Evolutionary conservation across 371 early-diverging fungal species (phyloP).

Genomic region (Zychaea mexicana): DNA sequence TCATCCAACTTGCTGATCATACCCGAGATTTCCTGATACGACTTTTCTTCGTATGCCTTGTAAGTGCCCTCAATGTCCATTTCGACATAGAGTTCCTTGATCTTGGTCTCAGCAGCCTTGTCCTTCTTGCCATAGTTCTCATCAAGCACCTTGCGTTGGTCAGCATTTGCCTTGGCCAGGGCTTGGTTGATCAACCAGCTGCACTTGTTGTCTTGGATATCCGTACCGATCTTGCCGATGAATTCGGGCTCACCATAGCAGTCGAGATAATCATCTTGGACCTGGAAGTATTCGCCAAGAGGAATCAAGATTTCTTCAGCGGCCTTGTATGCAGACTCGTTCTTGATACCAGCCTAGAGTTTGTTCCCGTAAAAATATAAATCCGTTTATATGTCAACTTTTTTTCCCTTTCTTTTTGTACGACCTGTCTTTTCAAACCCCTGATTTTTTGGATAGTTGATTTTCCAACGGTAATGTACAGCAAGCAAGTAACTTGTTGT

Average conservation of each 20-base stretch:
- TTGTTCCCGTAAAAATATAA: background rate
- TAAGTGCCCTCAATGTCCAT: slow-evolving; percentile 79
- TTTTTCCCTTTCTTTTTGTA: background rate
- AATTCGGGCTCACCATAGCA: slow-evolving; percentile 89
- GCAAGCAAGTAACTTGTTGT: background rate
- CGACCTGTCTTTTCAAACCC: background rate
- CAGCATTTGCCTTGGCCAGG: slow-evolving; percentile 69
- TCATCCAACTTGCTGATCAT: slow-evolving; percentile 80
- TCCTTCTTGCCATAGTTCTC: slow-evolving; percentile 91
- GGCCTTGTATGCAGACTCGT: slow-evolving; percentile 75
- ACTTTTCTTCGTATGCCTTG: slow-evolving; percentile 85
- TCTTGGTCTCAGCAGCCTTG: slow-evolving; percentile 69
- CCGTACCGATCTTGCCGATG: slow-evolving; percentile 98
- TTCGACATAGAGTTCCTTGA: slow-evolving; percentile 85
- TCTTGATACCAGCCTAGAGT: slow-evolving; percentile 71
- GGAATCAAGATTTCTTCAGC: slow-evolving; percentile 88
- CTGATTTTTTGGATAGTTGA: background rate
- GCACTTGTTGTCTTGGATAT: slow-evolving; percentile 98
- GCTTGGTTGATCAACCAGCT: slow-evolving; percentile 97
- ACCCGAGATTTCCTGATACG: slow-evolving; percentile 67
- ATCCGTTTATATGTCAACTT: background rate
- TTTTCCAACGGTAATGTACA: no score
- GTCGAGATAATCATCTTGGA: slow-evolving; percentile 96
- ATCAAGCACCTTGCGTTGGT: slow-evolving; percentile 87
- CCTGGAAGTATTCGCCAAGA: slow-evolving; percentile 96